phyloP scores from a whole-genome alignment of 768 basidiomycete genomes.

The Coprinopsis sp. region DNA sequence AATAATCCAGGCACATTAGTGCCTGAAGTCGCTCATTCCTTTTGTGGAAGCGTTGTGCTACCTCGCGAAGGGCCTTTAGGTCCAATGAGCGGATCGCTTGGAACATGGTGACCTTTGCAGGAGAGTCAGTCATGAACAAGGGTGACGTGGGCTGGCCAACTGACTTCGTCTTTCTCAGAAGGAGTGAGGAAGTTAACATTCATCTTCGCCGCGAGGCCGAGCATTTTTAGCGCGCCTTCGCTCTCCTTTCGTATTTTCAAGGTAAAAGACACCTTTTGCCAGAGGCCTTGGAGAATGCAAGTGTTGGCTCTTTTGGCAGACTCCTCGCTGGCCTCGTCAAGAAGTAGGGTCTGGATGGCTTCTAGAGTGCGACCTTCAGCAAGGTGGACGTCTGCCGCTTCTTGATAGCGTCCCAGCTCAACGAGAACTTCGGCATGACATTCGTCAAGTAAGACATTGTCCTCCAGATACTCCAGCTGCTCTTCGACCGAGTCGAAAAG shows the following conservation, averaged over 20 bases:
- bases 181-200: conserved; percentile 7
- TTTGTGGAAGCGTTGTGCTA: conserved; percentile 29
- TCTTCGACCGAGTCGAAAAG: conserved; percentile 52
- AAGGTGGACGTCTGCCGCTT: conserved; percentile 51
- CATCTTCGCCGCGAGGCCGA: conserved; percentile 23
- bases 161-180: conserved; percentile 4
- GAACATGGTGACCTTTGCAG: conserved; percentile 20
- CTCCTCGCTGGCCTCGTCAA: conserved; percentile 21
- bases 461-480: conserved; percentile 51
- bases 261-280: conserved; percentile 42
- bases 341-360: conserved; percentile 43
- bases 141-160: neutral
- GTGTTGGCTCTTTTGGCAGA: conserved; percentile 31
- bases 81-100: conserved; percentile 15
- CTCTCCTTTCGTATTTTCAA: conserved; percentile 13
- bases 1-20: conserved; percentile 40
- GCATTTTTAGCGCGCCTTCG: conserved; percentile 15
- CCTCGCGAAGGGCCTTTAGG: conserved; percentile 20
- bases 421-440: conserved; percentile 43
- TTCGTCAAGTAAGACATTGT: conserved; percentile 39
- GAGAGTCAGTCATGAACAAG: neutral
- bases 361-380: conserved; percentile 41
- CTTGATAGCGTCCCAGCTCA: conserved; percentile 33
- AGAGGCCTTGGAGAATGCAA: conserved; percentile 40
- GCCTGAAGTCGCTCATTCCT: conserved; percentile 27